Evolutionary conservation across 805 yeast genomes (phyloP).

Genomic region (Debaryomyces tyrocola): DNA sequence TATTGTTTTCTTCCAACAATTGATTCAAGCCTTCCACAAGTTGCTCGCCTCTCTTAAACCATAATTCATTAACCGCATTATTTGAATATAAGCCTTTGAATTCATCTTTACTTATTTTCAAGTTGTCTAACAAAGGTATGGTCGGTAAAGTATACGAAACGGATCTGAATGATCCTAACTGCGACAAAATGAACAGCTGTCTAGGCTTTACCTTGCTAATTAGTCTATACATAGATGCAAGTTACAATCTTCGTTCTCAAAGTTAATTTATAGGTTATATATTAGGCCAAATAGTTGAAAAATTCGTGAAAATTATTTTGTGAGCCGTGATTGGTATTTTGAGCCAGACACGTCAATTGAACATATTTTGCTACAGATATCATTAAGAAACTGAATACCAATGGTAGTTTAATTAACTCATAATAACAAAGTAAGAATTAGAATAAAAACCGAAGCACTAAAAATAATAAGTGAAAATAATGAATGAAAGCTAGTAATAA

Average conservation of each 20-base stretch:
- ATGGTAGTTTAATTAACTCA: too few relatives aligned
- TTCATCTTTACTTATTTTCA: conserved; percentile 24
- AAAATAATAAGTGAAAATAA: not conserved
- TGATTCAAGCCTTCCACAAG: conserved; percentile 36
- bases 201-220: conserved; percentile 2
- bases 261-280: too few relatives aligned
- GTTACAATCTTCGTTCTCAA: not conserved
- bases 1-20: conserved; percentile 26
- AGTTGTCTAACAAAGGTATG: conserved; percentile 28
- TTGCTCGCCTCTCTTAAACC: conserved; percentile 39
- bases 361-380: too few relatives aligned
- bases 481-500: too few relatives aligned
- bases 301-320: too few relatives aligned
- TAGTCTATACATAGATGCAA: conserved; percentile 2
- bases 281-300: not conserved
- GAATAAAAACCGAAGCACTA: not conserved
- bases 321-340: too few relatives aligned
- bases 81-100: conserved; percentile 37
- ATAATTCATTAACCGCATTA: conserved; percentile 32
- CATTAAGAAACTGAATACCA: too few relatives aligned
- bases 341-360: too few relatives aligned
- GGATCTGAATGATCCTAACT: conserved; percentile 5
- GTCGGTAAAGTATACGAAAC: conserved; percentile 36
- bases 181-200: not conserved
- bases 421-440: too few relatives aligned